Evolutionary conservation across 306 rosid genomes (phyloP).

Genomic region (Pachyrhizus erosus): DNA sequence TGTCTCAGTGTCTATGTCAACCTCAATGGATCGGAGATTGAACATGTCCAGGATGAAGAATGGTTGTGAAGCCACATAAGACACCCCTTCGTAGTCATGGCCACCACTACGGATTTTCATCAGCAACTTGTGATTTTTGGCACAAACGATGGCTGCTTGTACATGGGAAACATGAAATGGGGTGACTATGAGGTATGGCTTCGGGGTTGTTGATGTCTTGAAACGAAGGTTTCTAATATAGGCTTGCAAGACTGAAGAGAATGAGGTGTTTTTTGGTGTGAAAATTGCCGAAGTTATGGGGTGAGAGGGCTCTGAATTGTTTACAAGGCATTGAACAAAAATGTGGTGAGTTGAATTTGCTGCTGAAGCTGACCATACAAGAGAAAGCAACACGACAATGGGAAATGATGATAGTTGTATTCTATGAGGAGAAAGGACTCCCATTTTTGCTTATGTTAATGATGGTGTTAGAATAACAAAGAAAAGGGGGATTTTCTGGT

Average conservation of each 20-base stretch:
- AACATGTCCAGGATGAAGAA: conserved; percentile 78
- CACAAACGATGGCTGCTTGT: conserved; percentile 59
- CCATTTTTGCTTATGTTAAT: neutral
- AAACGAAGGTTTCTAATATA: conserved; percentile 69
- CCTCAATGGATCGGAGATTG: conserved; percentile 54
- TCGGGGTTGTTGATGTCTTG: conserved; percentile 59
- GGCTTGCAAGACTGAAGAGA: conserved; percentile 55
- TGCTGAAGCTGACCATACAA: neutral
- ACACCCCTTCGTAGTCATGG: conserved; percentile 72
- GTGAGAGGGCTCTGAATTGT: neutral
- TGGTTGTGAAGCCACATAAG: conserved; percentile 65
- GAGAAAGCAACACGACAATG: neutral
- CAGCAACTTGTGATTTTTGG: conserved; percentile 54
- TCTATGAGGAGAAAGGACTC: neutral
- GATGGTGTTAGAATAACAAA: no score
- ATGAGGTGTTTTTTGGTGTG: neutral
- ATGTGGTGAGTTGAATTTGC: neutral
- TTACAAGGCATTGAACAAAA: neutral
- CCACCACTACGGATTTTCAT: conserved; percentile 81
- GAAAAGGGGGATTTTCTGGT: neutral
- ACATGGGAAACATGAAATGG: conserved; percentile 68
- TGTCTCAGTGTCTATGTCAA: conserved; percentile 54
- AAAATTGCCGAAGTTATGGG: neutral
- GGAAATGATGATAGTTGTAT: neutral
- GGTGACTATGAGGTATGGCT: conserved; percentile 66